Base-by-base conservation (phyloP, 2,329 filamentous ascomycete genomes). In the Aspergillus novofumigatus region DNA sequence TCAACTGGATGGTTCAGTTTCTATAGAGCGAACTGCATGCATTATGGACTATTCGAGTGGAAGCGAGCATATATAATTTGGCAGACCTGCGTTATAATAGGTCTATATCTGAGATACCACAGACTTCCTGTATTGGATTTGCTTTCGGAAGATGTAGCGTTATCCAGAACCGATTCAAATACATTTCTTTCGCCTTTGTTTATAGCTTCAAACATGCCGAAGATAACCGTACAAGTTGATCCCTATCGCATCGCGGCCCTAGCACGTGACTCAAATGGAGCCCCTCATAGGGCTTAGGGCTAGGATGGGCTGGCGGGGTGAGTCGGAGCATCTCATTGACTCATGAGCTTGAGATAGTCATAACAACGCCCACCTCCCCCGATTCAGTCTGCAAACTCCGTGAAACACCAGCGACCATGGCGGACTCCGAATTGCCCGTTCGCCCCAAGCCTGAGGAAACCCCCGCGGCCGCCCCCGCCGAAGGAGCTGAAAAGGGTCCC, bases 361-460 rank as follows among this genome's bases (percentile, higher is more conserved):
- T 58, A 42, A 51, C 55, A 42, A 53, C 23, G 26, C 26, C 41
- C 52, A 32, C n/a, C 35, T 35, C 29, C 47, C 23, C 53, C 23
- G 17, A 53, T 55, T 47, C 54, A 50, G 29, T 52, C 51, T 52
- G 51, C 49, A 52, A 51, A 49, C 47, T 49, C 41, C 20, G 28
- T 49, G 47, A 49, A 42, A 41, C 25, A 59, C 29, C 26, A 10
- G 45, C 53, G 67, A 65, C 57, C 58, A 75, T 75, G 72, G 72
- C 72, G 54, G 72, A 74, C 63, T 71, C 72, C 60, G 70, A 72
- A 67, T 69, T 75, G 57, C 72, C 72, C 61, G 67, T 67, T 63
- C 72, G 72, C 60, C 70, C 72, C 57, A 75, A 75, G 68, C 70
- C 72, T 59, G 72, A 75, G 59, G 70, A 72, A 55, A 67, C 66